Base-by-base conservation (phyloP, 2,329 filamentous ascomycete species). In the Trichoderma citrinoviride region DNA sequence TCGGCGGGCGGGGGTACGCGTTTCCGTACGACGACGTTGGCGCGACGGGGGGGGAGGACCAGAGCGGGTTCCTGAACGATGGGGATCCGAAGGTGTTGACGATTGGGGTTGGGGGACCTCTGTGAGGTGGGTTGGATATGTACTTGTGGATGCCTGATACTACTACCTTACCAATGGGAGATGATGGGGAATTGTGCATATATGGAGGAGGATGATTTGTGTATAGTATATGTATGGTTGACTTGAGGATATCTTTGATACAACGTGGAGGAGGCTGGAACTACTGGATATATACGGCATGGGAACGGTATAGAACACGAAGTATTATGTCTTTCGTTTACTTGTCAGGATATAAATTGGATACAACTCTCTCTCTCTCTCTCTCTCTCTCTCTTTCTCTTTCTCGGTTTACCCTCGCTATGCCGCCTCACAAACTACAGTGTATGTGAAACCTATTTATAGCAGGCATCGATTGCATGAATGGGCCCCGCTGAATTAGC, bases 11-110 rank as follows among this genome's bases (percentile, higher is more conserved):
- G 55, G 88, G 89, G 8, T 91, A 91, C 76, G 87, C 87, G 1
- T 90, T 90, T 70, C 87, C 88, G 0, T 91, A 90, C 72, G 89
- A 91, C 71, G 88, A 91, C 74, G 89, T 91, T 10, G 81, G 80
- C 23, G 79, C 85, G 4, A 76, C 75, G n/a, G 77, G 78, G 47
- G 83, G 82, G 2, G 71, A 74, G 4, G 86, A 90, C 72, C 86
- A 88, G 76, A 85, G 85, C 21, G 88, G 88, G 1, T 85, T 83
- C 65, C 80, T 90, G 21, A 84, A 80, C 66, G 86, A 87, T 71
- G 75, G 78, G 2, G 80, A 79, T 60, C 87, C 87, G 1, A 74
- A 78, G 72, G 70, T 85, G 65, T 78, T 88, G 69, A 86, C 82
- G 0, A 80, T 89, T 56, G 81, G 80, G 2, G 77, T 89, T 40